A percentile compares a stretch with the other conserved stretches of the same genome.
These are phyloP conservation scores for Candida tunisiensis DNA, from an alignment of 1,139 yeast species.

Conservation along the genomic window DNA sequence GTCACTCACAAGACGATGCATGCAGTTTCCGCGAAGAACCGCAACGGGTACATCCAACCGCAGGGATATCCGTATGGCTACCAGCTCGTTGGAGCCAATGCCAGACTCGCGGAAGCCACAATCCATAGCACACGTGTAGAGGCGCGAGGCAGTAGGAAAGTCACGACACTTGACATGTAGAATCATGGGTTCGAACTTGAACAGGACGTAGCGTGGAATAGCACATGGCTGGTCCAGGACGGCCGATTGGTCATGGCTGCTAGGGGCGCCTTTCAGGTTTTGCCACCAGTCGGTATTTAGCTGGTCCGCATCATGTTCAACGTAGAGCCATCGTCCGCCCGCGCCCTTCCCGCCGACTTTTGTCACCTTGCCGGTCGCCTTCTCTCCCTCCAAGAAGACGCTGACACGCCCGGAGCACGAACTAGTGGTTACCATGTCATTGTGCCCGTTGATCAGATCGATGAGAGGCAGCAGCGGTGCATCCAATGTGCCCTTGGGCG, in stretches of 20 bases:
- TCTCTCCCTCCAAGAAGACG: constrained; percentile 55
- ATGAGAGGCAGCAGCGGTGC: constrained; percentile 55
- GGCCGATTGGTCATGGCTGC: background rate
- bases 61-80: constrained; percentile 59
- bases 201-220: constrained; percentile 36
- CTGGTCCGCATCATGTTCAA: constrained; percentile 43
- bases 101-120: constrained; percentile 85
- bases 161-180: constrained; percentile 69
- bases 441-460: constrained; percentile 40
- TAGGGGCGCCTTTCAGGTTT: constrained; percentile 4
- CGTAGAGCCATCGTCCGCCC: constrained; percentile 75
- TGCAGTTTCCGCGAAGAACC: constrained; percentile 19
- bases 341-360: constrained; percentile 75
- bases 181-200: constrained; percentile 72
- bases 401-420: constrained; percentile 82
- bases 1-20: constrained; percentile 5
- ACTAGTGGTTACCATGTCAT: constrained; percentile 68
- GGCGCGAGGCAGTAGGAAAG: constrained; percentile 34
- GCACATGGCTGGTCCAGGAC: background rate
- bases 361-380: constrained; percentile 4
- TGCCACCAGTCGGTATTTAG: constrained; percentile 35
- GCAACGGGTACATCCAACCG: constrained; percentile 65
- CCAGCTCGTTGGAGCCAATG: constrained; percentile 63
- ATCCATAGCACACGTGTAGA: constrained; percentile 59
- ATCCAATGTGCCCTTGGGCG: constrained; percentile 80